Conservation (phyloP, 768 basidiomycete species). For the Rickenella mellea region DNA sequence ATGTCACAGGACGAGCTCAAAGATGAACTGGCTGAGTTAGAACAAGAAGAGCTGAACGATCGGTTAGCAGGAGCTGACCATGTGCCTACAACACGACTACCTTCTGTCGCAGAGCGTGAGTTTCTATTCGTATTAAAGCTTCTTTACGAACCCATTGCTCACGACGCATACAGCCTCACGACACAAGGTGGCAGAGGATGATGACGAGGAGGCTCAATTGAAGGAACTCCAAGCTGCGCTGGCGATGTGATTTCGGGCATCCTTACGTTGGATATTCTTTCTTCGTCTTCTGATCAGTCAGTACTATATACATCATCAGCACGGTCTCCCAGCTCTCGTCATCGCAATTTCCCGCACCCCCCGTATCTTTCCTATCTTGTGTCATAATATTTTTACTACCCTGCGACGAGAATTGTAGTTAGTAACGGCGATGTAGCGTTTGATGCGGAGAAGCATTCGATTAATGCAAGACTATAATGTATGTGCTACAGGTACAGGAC, state of each 20-base stretch:
- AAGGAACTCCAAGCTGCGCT: constrained; percentile 80
- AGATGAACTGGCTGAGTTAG: constrained; percentile 75
- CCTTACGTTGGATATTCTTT: not conserved
- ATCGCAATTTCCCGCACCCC: no score
- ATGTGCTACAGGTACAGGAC: no score
- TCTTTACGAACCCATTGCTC: not conserved
- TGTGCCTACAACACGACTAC: constrained; percentile 72
- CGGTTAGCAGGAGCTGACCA: constrained; percentile 80
- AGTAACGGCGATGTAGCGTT: no score
- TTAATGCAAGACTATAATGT: no score
- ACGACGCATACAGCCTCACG: constrained; percentile 14
- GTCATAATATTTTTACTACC: no score
- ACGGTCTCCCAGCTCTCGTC: no score
- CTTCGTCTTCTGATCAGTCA: no score
- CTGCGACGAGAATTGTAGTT: no score
- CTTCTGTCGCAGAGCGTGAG: constrained; percentile 52
- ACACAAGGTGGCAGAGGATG: constrained; percentile 49
- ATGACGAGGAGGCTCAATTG: constrained; percentile 89
- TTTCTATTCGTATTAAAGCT: constrained; percentile 7
- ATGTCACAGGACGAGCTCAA: constrained; percentile 65
- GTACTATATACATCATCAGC: no score
- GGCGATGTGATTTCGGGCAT: constrained; percentile 50
- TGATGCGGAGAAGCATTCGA: no score
- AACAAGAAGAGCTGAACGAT: constrained; percentile 82
- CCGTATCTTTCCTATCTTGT: no score